A percentile compares a stretch with the other conserved stretches of the same genome.
phyloP scores from a whole-genome alignment of 2,329 filamentous ascomycete species.

The Penicillium sp. region DNA sequence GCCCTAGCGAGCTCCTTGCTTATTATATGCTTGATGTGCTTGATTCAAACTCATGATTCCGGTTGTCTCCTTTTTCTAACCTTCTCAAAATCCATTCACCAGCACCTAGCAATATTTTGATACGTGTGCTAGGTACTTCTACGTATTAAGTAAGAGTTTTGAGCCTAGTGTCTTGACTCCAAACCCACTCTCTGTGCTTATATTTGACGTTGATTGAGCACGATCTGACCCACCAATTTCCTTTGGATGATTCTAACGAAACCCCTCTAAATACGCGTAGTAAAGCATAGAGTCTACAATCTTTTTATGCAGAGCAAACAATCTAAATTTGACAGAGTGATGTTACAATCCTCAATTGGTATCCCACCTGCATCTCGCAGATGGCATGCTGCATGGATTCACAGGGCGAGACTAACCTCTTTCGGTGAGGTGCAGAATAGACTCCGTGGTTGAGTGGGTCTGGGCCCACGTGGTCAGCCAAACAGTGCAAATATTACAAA shows the following conservation, averaged over 20 bases:
- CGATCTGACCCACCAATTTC: background rate
- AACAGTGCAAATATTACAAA: slow-evolving; percentile 26
- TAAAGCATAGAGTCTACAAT: background rate
- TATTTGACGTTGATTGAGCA: background rate
- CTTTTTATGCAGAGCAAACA: background rate
- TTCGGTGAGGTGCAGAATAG: slow-evolving; percentile 23
- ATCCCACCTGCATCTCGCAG: slow-evolving; percentile 23
- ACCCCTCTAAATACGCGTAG: too few species aligned
- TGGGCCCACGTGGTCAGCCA: slow-evolving; percentile 28
- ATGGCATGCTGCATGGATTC: slow-evolving; percentile 24
- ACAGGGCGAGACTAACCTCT: slow-evolving; percentile 19
- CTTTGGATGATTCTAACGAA: background rate
- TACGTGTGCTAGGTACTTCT: too few species aligned
- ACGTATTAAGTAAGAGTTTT: too few species aligned
- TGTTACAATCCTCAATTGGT: slow-evolving; percentile 18
- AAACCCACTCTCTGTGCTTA: background rate
- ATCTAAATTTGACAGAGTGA: background rate
- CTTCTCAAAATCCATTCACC: too few species aligned
- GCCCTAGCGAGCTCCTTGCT: background rate
- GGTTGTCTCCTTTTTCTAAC: background rate
- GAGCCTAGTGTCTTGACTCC: too few species aligned
- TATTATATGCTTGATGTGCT: background rate
- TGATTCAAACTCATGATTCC: background rate
- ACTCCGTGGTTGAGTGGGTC: slow-evolving; percentile 29
- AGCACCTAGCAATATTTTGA: too few species aligned